phyloP scores from a whole-genome alignment of 2,329 filamentous ascomycete genomes.

The Lachnum nothofagi region DNA sequence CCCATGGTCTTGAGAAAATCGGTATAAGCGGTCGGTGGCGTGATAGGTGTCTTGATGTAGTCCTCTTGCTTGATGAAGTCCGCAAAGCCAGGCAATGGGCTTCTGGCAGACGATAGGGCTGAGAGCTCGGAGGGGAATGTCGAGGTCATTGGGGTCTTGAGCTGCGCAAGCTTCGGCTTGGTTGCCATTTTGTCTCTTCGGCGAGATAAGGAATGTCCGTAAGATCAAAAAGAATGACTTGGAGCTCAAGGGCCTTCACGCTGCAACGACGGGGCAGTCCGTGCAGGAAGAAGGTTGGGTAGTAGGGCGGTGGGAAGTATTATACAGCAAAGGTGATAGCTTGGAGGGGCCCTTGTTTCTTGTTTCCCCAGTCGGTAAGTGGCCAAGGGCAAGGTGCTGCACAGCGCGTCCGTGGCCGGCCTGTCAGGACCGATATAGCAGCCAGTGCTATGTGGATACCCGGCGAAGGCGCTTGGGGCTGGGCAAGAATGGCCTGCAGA shows the following conservation, averaged over 20 bases:
- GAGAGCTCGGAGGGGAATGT: conserved; percentile 56
- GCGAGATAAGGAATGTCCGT: conserved; percentile 23
- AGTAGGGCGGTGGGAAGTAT: conserved; percentile 15
- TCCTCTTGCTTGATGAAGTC: conserved; percentile 66
- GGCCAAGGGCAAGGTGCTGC: conserved; percentile 11
- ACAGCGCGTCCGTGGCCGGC: conserved; percentile 21
- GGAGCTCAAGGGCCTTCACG: conserved; percentile 25
- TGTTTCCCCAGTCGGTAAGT: conserved; percentile 18
- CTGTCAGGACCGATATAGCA: conserved; percentile 24
- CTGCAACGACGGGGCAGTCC: conserved; percentile 28
- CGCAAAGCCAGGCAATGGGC: conserved; percentile 59
- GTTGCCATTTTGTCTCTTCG: conserved; percentile 27
- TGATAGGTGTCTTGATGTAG: conserved; percentile 75
- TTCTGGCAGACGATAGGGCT: conserved; percentile 58
- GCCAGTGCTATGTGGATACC: conserved; percentile 26
- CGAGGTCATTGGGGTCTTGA: conserved; percentile 58
- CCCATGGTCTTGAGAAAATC: conserved; percentile 84
- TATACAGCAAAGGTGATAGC: conserved; percentile 28
- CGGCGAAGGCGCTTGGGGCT: conserved; percentile 11
- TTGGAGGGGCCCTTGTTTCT: conserved; percentile 14
- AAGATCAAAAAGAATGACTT: conserved; percentile 27
- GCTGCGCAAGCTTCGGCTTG: conserved; percentile 54
- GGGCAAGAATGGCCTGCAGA: conserved; percentile 10
- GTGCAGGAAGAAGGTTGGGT: conserved; percentile 20
- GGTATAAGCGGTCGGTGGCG: conserved; percentile 81